Percentiles rank a stretch among this genome's conserved stretches.
phyloP scores from a whole-genome alignment of 331 rosid genomes.

The Acacia concinna region DNA sequence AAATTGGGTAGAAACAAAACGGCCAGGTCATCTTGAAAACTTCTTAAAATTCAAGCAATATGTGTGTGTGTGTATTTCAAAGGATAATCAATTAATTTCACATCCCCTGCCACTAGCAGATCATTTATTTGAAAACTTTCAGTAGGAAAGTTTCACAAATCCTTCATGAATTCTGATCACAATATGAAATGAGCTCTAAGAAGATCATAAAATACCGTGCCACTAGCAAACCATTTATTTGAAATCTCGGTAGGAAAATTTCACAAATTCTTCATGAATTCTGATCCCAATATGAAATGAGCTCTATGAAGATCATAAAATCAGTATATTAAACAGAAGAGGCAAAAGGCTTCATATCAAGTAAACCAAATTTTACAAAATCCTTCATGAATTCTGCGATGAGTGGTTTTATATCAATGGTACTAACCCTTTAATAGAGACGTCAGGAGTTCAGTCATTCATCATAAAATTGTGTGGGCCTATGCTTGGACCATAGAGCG shows the following conservation, averaged over 20 bases:
- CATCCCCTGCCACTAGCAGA: slow-evolving; percentile 25
- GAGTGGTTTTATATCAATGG: background rate
- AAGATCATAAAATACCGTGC: background rate
- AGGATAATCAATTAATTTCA: slow-evolving; percentile 11
- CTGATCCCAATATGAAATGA: background rate
- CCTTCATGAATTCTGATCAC: slow-evolving; percentile 1
- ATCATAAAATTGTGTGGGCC: background rate
- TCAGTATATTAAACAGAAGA: background rate
- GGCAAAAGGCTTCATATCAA: background rate
- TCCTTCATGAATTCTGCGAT: background rate
- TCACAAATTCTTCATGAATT: slow-evolving; percentile 17
- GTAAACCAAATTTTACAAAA: background rate
- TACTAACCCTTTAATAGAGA: background rate
- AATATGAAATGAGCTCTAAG: background rate
- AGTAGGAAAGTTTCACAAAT: slow-evolving; percentile 19
- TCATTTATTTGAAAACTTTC: slow-evolving; percentile 18
- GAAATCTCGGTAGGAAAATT: slow-evolving; percentile 26
- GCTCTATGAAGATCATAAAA: background rate
- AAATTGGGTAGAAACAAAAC: slow-evolving; percentile 17
- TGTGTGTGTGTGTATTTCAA: background rate
- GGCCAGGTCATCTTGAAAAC: slow-evolving; percentile 18
- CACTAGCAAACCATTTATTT: slow-evolving; percentile 12
- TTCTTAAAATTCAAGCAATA: background rate
- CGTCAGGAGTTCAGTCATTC: background rate
- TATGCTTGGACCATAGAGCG: background rate